These are phyloP conservation scores for Monosporascus sp. DNA, from an alignment of 2,329 filamentous ascomycete genomes.

Conservation along the genomic window DNA sequence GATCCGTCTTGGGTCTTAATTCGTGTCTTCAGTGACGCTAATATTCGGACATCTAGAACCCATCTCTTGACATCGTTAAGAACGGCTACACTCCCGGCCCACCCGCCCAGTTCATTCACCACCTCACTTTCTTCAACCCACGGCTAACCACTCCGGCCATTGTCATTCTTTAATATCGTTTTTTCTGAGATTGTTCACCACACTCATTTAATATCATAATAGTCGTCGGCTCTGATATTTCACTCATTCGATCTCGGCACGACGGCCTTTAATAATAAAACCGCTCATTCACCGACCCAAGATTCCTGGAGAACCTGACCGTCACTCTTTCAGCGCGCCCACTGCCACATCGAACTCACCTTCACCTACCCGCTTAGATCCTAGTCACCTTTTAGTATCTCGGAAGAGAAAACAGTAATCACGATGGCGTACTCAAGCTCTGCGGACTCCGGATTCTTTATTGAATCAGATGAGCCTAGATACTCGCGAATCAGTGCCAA, in stretches of 20 bases:
- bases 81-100: slow-evolving; percentile 41
- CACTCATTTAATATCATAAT: slow-evolving; percentile 57
- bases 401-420: slow-evolving; percentile 21
- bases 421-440: slow-evolving; percentile 42
- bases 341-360: slow-evolving; percentile 20
- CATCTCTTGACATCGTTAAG: slow-evolving; percentile 39
- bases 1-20: too few relatives aligned
- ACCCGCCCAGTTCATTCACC: slow-evolving; percentile 17
- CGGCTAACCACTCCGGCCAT: slow-evolving; percentile 43
- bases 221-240: slow-evolving; percentile 40
- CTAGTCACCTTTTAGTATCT: slow-evolving; percentile 16
- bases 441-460: slow-evolving; percentile 47
- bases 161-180: slow-evolving; percentile 49
- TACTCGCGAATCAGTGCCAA: slow-evolving; percentile 60
- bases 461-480: slow-evolving; percentile 49
- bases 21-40: too few relatives aligned
- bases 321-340: slow-evolving; percentile 36
- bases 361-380: slow-evolving; percentile 1
- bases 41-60: not conserved
- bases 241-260: slow-evolving; percentile 35
- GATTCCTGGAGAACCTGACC: slow-evolving; percentile 50
- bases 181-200: slow-evolving; percentile 39
- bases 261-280: slow-evolving; percentile 30
- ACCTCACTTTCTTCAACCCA: slow-evolving; percentile 32
- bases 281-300: slow-evolving; percentile 30